phyloP scores from a whole-genome alignment of 495 filamentous ascomycete genomes.

The Podospora fimiseda region DNA sequence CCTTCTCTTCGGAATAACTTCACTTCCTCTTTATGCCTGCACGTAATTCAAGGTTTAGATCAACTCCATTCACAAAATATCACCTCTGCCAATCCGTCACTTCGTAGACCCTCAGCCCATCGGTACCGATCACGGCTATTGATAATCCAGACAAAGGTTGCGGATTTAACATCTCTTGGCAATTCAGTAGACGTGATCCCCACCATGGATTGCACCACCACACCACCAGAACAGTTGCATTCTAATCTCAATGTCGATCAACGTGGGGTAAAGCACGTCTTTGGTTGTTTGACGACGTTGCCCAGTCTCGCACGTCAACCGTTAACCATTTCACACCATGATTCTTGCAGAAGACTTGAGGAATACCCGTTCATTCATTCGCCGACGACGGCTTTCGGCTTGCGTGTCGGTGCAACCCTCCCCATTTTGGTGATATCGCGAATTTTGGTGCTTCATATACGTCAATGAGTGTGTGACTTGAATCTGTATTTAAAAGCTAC shows the following conservation, averaged over 20 bases:
- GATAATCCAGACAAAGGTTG: not conserved
- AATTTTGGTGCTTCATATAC: too few species aligned
- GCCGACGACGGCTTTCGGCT: not conserved
- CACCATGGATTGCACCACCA: constrained; percentile 7
- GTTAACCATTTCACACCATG: constrained; percentile 18
- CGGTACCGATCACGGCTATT: constrained; percentile 2
- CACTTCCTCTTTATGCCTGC: too few species aligned
- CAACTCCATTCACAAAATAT: too few species aligned
- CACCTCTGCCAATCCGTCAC: too few species aligned
- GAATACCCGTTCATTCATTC: not conserved
- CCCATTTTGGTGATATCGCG: too few species aligned
- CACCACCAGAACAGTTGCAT: not conserved
- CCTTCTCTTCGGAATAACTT: too few species aligned
- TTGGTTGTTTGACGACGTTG: not conserved
- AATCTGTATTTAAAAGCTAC: too few species aligned
- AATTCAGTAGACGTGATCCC: not conserved
- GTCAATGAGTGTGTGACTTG: too few species aligned
- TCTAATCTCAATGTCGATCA: not conserved
- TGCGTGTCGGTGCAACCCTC: not conserved
- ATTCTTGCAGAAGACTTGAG: not conserved
- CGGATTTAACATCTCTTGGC: constrained; percentile 9
- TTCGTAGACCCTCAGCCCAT: too few species aligned
- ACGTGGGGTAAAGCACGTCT: constrained; percentile 19
- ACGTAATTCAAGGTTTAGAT: too few species aligned
- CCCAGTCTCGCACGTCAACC: constrained; percentile 18